Evolutionary conservation across 805 yeast genomes (phyloP).

Genomic region (Huiozyma naganishii): DNA sequence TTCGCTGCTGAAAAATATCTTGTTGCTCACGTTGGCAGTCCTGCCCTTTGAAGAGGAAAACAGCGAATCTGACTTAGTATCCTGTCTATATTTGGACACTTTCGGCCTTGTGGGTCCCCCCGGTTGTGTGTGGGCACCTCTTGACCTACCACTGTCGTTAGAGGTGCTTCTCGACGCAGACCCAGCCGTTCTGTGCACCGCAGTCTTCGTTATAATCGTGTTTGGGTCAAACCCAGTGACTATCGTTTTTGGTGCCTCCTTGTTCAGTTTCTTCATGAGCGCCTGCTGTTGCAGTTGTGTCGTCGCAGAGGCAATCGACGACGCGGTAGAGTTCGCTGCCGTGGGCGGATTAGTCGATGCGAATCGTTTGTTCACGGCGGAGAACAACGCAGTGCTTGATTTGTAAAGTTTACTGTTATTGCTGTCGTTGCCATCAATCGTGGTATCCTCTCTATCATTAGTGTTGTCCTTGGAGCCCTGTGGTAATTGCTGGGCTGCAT

Average conservation of each 20-base stretch:
- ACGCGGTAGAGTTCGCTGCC: too few relatives aligned
- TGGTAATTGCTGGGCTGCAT: too few relatives aligned
- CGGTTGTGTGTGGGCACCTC: not conserved
- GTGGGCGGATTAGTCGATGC: too few relatives aligned
- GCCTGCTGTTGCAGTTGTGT: constrained; percentile 1
- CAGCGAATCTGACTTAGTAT: constrained; percentile 3
- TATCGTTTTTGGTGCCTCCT: constrained; percentile 13
- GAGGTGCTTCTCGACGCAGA: not conserved
- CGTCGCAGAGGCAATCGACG: too few relatives aligned
- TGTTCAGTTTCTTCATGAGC: not conserved
- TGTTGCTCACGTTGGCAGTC: constrained; percentile 6
- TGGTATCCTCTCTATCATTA: not conserved
- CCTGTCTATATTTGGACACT: not conserved
- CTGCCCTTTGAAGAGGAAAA: constrained; percentile 2
- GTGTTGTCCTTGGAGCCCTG: not conserved
- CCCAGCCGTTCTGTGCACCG: not conserved
- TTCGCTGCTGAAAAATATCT: constrained; percentile 25
- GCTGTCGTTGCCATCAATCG: not conserved
- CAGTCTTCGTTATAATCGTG: constrained; percentile 6
- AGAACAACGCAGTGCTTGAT: constrained; percentile 3
- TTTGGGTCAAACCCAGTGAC: constrained; percentile 21
- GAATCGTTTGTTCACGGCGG: not conserved
- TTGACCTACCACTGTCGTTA: not conserved
- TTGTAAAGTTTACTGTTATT: not conserved
- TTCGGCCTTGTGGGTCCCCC: not conserved